Base-by-base conservation (phyloP, 805 yeast species). In the Clavispora phyllophila region DNA sequence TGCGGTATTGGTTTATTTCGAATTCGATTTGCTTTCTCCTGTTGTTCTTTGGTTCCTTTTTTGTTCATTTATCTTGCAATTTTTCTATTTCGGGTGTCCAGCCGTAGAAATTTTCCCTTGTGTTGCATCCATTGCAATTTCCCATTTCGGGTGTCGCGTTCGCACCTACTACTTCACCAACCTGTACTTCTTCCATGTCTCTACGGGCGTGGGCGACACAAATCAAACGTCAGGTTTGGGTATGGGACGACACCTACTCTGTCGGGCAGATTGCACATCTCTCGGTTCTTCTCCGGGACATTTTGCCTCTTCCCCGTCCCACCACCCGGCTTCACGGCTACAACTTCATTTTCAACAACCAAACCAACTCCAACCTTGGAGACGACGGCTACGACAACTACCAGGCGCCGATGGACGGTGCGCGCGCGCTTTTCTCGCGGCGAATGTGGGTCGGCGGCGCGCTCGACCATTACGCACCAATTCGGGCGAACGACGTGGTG, bases 361-460 rank as follows among this genome's bases (percentile, higher is more conserved):
- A 87, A 19, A 53, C 66, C 4, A 70, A 76, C 28, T 37, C 49
- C 0, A 61, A 62, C 3, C 56, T 87, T 15, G 81, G 84, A 2
- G 37, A 51, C 1, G 97, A 89, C 60, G 96, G 96, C 1, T 89
- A 87, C 61, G 95, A 85, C 49, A 72, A 81, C 36, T 78, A 84
- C 51, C 93, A 85, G 55, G 79, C 89, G 0, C 95, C 95, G 0
- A 54, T 61, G 0, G 46, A 46, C 9, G 35, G 45, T 39, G 27
- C 37, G 19, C 51, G 59, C 24, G 43, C 41, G 34, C 62, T 63
- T 17, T 84, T 74, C 53, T 63, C 60, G 25, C 63, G 91, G 46
- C 67, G 96, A 19, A 73, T 90, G 78, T 89, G 96, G 96, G 80
- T 76, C 0, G 78, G 82, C 25, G 96, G 96, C 2, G 61, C 70